A percentile compares a stretch with the other conserved stretches of the same genome.
Evolutionary conservation across 371 early-diverging fungal species (phyloP).

Genomic region (Dinochytrium kinnereticum): DNA sequence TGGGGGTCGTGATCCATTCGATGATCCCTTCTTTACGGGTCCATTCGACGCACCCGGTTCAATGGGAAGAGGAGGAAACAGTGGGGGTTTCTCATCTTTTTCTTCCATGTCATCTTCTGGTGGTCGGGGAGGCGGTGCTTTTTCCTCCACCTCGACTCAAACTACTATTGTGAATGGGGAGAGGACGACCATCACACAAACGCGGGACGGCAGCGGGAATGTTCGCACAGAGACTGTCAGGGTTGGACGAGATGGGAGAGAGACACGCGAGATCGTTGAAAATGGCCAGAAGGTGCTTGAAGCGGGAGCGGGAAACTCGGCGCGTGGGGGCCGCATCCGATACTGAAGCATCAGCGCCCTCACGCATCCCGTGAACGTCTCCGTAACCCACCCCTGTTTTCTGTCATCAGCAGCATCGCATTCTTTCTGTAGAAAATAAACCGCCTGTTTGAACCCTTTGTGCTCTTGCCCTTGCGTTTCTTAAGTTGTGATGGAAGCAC

Average conservation of each 20-base stretch:
- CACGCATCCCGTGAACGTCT: too few relatives aligned
- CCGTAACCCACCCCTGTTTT: too few relatives aligned
- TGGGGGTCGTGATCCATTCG: background rate
- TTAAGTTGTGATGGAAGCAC: too few relatives aligned
- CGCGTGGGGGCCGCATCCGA: too few relatives aligned
- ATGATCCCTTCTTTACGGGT: background rate
- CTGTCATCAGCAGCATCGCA: too few relatives aligned
- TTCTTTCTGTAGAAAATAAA: too few relatives aligned
- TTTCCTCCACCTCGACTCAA: slow-evolving; percentile 30
- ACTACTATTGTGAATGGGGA: slow-evolving; percentile 41
- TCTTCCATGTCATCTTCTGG: background rate
- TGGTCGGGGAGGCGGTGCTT: slow-evolving; percentile 16
- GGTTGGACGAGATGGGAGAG: slow-evolving; percentile 35
- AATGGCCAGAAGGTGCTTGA: slow-evolving; percentile 31
- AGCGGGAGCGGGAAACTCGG: background rate
- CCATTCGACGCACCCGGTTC: background rate
- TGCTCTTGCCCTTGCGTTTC: too few relatives aligned
- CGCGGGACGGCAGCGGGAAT: slow-evolving; percentile 14
- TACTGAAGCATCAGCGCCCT: too few relatives aligned
- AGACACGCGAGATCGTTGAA: slow-evolving; percentile 34
- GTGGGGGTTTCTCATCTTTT: background rate
- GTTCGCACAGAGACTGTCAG: slow-evolving; percentile 30
- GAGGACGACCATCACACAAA: slow-evolving; percentile 34
- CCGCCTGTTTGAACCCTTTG: too few relatives aligned
- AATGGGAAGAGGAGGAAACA: background rate